Percentiles rank a stretch among this genome's conserved stretches.
Evolutionary conservation across 2,329 filamentous ascomycete genomes (phyloP).

Genomic region (Claviceps monticola): DNA sequence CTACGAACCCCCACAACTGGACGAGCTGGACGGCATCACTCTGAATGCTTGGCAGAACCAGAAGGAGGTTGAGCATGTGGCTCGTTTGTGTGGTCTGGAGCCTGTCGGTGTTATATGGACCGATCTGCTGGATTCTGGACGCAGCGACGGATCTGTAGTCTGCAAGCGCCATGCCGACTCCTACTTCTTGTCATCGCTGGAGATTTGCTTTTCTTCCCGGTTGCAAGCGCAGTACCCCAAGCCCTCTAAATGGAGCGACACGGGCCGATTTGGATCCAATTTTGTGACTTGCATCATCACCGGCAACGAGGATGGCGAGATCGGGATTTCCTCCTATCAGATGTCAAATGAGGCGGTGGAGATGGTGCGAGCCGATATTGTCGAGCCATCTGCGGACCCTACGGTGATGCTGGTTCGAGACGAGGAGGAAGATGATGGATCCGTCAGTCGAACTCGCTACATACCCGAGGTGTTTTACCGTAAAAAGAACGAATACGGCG

Average conservation of each 20-base stretch:
- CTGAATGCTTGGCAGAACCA: conserved; percentile 77
- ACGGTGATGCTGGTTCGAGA: conserved; percentile 87
- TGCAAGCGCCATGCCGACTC: conserved; percentile 96
- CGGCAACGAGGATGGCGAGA: conserved; percentile 81
- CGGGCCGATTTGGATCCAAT: conserved; percentile 83
- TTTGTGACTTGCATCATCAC: conserved; percentile 94
- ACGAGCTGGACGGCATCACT: conserved; percentile 79
- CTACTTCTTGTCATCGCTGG: conserved; percentile 83
- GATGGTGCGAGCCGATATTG: conserved; percentile 89
- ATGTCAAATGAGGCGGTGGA: conserved; percentile 91
- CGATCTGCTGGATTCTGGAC: conserved; percentile 71
- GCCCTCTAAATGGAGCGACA: conserved; percentile 92
- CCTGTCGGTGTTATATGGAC: conserved; percentile 91
- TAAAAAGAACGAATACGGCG: conserved; percentile 89
- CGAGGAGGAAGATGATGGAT: conserved; percentile 72
- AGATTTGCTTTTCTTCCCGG: conserved; percentile 78
- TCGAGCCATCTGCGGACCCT: conserved; percentile 89
- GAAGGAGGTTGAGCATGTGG: conserved; percentile 65
- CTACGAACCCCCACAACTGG: conserved; percentile 85
- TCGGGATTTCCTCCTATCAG: conserved; percentile 83
- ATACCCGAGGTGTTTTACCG: conserved; percentile 97
- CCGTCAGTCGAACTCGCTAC: conserved; percentile 59
- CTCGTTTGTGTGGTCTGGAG: conserved; percentile 70
- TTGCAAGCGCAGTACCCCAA: conserved; percentile 82
- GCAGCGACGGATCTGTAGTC: conserved; percentile 70